These are phyloP conservation scores for Penicillium sp. DNA, from an alignment of 2,329 filamentous ascomycete species.

Conservation along the genomic window DNA sequence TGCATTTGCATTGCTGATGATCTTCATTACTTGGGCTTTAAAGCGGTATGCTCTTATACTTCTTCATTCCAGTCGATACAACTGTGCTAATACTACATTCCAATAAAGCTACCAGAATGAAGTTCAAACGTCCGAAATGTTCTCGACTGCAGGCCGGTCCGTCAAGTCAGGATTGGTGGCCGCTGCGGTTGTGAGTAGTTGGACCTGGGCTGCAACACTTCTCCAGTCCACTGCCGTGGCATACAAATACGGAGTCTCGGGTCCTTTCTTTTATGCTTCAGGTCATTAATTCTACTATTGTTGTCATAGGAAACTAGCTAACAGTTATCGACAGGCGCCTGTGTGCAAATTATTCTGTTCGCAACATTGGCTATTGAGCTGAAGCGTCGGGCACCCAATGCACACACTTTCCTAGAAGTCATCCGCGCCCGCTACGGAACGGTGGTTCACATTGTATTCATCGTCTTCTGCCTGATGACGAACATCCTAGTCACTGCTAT, in stretches of 20 bases:
- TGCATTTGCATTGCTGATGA: constrained; percentile 74
- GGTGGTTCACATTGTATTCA: constrained; percentile 73
- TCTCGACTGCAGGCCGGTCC: constrained; percentile 82
- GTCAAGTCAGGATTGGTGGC: constrained; percentile 88
- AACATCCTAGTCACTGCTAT: constrained; percentile 87
- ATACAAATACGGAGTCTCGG: constrained; percentile 72
- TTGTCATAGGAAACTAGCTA: constrained; percentile 49
- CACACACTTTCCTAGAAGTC: constrained; percentile 81
- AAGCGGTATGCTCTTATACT: constrained; percentile 50
- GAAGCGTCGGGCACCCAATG: constrained; percentile 83
- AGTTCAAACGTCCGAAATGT: constrained; percentile 88
- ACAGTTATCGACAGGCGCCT: constrained; percentile 58
- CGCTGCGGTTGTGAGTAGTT: constrained; percentile 86
- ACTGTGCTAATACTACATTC: background rate
- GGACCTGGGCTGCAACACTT: constrained; percentile 89
- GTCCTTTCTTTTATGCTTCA: constrained; percentile 67
- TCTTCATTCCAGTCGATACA: background rate
- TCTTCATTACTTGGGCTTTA: constrained; percentile 69
- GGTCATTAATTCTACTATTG: constrained; percentile 47
- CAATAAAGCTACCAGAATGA: constrained; percentile 62
- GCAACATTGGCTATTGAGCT: constrained; percentile 88
- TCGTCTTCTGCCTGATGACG: constrained; percentile 78
- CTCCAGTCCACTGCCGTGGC: constrained; percentile 79
- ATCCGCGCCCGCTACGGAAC: constrained; percentile 78
- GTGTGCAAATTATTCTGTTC: constrained; percentile 85